A percentile compares a stretch with the other conserved stretches of the same genome.
These are phyloP conservation scores for Saccharomycopsis malanga DNA, from an alignment of 805 yeast species.

Conservation along the genomic window DNA sequence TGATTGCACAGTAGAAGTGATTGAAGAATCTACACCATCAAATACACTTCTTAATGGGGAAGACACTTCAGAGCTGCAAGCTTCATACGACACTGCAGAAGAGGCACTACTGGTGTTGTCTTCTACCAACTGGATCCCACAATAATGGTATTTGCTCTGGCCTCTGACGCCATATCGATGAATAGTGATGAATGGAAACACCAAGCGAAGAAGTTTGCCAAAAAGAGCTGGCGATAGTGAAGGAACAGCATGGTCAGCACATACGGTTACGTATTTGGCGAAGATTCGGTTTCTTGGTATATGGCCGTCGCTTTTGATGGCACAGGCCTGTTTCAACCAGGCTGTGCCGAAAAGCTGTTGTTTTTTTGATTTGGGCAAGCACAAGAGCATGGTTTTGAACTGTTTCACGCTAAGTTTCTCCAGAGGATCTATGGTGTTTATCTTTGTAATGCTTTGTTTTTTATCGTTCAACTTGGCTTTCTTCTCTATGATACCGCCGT, in stretches of 20 bases:
- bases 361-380: conserved; percentile 29
- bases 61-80: conserved; percentile 11
- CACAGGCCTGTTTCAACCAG: conserved; percentile 66
- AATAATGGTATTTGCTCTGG: conserved; percentile 72
- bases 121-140: conserved; percentile 53
- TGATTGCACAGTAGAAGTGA: not conserved
- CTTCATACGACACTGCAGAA: not conserved
- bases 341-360: conserved; percentile 74
- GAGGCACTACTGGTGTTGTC: conserved; percentile 22
- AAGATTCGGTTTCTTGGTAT: conserved; percentile 63
- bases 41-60: conserved; percentile 17
- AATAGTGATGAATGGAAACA: conserved; percentile 59
- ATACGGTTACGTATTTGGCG: conserved; percentile 54
- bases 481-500: not conserved
- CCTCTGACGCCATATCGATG: conserved; percentile 76
- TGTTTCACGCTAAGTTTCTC: conserved; percentile 11
- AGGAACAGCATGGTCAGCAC: conserved; percentile 46
- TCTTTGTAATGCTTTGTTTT: not conserved
- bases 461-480: not conserved
- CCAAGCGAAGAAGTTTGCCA: conserved; percentile 60
- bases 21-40: conserved; percentile 8
- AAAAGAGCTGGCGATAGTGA: conserved; percentile 71
- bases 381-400: conserved; percentile 27
- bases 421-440: not conserved
- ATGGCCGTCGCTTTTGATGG: conserved; percentile 40